Evolutionary conservation across 2,329 filamentous ascomycete genomes (phyloP).

Genomic region (Lecanosticta acicola): DNA sequence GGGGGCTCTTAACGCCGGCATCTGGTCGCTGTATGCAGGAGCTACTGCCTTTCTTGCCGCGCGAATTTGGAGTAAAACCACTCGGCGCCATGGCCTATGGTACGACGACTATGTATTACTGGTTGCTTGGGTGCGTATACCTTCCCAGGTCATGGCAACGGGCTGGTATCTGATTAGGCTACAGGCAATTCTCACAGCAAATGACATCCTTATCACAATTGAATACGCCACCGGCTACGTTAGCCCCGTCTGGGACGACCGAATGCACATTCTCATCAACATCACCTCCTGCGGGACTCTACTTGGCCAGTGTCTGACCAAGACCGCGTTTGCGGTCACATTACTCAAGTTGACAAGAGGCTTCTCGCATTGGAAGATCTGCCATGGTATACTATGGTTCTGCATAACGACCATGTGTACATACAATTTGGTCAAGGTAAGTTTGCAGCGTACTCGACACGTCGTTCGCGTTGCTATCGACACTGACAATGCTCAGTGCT

Average conservation of each 20-base stretch:
- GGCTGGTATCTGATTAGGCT: slow-evolving; percentile 4
- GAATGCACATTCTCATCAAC: slow-evolving; percentile 51
- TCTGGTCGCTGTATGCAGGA: slow-evolving; percentile 37
- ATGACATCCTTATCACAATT: slow-evolving; percentile 43
- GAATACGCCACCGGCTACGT: slow-evolving; percentile 49
- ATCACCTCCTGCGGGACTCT: slow-evolving; percentile 37
- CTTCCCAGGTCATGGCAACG: background rate
- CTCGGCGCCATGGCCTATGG: slow-evolving; percentile 37
- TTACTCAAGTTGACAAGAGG: slow-evolving; percentile 41
- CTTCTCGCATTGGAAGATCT: slow-evolving; percentile 17
- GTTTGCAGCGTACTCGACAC: background rate
- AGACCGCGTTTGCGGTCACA: slow-evolving; percentile 38
- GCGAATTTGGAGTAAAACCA: slow-evolving; percentile 36
- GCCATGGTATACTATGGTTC: slow-evolving; percentile 41
- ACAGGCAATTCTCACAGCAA: slow-evolving; percentile 41
- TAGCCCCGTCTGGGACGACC: slow-evolving; percentile 45
- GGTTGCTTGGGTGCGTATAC: slow-evolving; percentile 32
- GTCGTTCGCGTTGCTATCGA: background rate
- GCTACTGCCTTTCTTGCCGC: slow-evolving; percentile 34
- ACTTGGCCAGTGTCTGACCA: slow-evolving; percentile 34
- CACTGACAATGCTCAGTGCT: slow-evolving; percentile 20
- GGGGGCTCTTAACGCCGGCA: slow-evolving; percentile 33
- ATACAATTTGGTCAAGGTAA: slow-evolving; percentile 43
- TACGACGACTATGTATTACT: slow-evolving; percentile 38
- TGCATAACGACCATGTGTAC: slow-evolving; percentile 47